Base-by-base conservation (phyloP, 1,284 basidiomycete genomes). In the Gomphus sp. region DNA sequence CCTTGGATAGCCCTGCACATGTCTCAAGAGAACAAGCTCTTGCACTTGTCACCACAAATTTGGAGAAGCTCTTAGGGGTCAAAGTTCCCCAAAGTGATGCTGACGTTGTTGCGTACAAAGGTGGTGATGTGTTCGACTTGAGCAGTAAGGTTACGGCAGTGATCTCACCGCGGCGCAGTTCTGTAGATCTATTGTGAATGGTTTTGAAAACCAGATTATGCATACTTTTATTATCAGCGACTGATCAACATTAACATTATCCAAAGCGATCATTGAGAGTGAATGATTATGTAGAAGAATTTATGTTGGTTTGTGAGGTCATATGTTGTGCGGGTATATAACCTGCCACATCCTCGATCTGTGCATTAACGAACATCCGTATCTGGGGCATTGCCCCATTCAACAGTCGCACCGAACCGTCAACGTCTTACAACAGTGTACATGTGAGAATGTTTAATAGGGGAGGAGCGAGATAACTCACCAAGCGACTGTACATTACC, bases 321-420 rank as follows among this genome's bases (percentile, higher is more conserved):
- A 14, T 10, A 4, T 36, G 6, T 22, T 45, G 44, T 45, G 18
- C 18, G 14, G 44, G 44, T 25, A 34, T 37, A 31, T n/a, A 25
- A 34, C 36, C 7, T 39, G 6, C 4, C 16, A 22, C 55, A 22
- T 34, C 50, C n/a, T 37, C 36, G 56, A 60, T 37, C 51, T 31
- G 39, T 9, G 58, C 56, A 22, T 66, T 68, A 60, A 87, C 74
- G 63, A 81, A 81, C 11, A 76, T 66, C 60, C 78, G 71, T 56
- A 89, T 84, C 28, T 75, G 69, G n/a, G 83, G 84, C 60, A 89
- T 72, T 10, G 82, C 82, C 60, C 72, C 75, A 37, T 77, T 76
- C 57, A 89, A 77, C 37, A 87, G 76, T 66, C 80, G 81, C 63
- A 86, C 76, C 14, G 84, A 77, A 65, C 82, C 80, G 51, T 74